Base-by-base conservation (phyloP, 305 asterid genomes). In the Solanum hybrid region DNA sequence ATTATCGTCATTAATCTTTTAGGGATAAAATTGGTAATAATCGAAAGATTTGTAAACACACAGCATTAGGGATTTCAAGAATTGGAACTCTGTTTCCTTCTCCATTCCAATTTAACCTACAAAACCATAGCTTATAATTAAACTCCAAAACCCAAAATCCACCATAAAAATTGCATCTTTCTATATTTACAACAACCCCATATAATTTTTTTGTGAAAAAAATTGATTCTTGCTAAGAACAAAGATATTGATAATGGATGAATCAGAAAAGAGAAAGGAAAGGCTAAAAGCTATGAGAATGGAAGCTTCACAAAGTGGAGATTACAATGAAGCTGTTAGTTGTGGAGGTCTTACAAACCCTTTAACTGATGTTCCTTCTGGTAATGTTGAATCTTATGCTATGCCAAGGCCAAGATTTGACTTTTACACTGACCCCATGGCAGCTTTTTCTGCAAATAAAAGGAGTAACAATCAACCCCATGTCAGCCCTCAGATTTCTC, bases 351-450 rank as follows among this genome's bases (percentile, higher is more conserved):
- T 96, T 91, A 87, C 93, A 90, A 96, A 96, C 89, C 99, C 97
- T 24, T 84, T 96, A 86, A 89, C 89, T 80, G 97, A 95, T 90
- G 71, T 92, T 8, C 86, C 92, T 83, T 61, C 91, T 2, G 2
- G 90, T 91, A 92, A 94, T 3, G 35, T 89, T 87, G 37, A 80
- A 64, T 6, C 4, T 84, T 22, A 0, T 20, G 75, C 37, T 0
- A 57, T 35, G 75, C 31, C 91, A 84, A 85, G 91, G 89, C 93
- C 93, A n/a, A 94, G 97, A 91, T 95, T 96, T 90, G 96, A 92
- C 92, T 96, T 84, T 87, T 95, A 96, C 89, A 95, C 98, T 4
- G 96, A 95, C 86, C 97, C 98, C 40, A 92, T 95, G 98, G 80
- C 96, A 34, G 99, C 97, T 89, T 95, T 92, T 92, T 93, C 97